Evolutionary conservation across 2,329 filamentous ascomycete genomes (phyloP), one percentile per base, ranked within the genome.

Genomic region (Fusarium sp.): DNA sequence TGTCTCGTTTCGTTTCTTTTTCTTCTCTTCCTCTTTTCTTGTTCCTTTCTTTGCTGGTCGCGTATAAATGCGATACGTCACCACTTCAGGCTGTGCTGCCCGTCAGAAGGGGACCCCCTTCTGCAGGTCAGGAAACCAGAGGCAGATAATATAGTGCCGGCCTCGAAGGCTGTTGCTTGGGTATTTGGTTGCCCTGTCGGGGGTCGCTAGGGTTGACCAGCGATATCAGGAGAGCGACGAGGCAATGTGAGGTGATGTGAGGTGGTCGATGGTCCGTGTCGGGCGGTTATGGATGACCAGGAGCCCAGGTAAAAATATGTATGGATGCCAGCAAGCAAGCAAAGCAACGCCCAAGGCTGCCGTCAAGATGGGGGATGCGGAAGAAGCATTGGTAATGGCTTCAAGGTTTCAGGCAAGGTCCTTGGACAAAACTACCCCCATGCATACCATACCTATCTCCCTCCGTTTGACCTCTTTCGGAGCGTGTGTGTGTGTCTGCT

Each of bases 181-280:
- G 59, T 76, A 69, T 70, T 77, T 68, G 65, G 74, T 70, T 72
- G 73, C 68, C 70, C 71, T 73, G 75, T 73, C 69, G 60, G 71
- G 77, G 76, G 72, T 73, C 60, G 67, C 60, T 73, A 29, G 67
- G 68, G 45, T 63, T 64, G 39, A 68, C 68, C 69, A 64, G 66
- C 62, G 64, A 70, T 72, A 78, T 79, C 77, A 79, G 77, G 77
- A 78, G 77, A 79, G 77, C 62, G 58, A 70, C 33, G 56, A 76
- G 73, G 67, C 68, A 66, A 77, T 70, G 77, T 79, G 76, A 79
- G 77, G 77, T 77, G 77, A 79, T 79, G 72, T 75, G 71, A 73
- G 70, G 60, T 76, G 73, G 69, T 71, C 63, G 68, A 74, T 77
- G 73, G 75, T 71, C 69, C 65, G 75, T 70, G 75, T 72, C 65